phyloP scores from a whole-genome alignment of 2,329 filamentous ascomycete genomes.

The Ophiostoma montium region DNA sequence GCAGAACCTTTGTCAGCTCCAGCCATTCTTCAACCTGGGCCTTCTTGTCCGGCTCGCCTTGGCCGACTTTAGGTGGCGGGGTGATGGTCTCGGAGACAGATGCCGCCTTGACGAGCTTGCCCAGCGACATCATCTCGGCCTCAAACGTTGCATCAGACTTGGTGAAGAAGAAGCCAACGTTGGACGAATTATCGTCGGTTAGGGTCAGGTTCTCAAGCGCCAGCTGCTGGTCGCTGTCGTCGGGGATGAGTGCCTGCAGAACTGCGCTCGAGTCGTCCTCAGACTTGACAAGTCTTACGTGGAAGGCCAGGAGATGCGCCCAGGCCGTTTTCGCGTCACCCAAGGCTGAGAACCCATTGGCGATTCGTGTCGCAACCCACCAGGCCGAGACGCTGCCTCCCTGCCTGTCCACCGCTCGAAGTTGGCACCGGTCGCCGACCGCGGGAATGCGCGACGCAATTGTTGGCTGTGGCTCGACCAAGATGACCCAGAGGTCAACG shows the following conservation, averaged over 20 bases:
- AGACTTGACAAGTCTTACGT: conserved; percentile 3
- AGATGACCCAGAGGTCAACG: conserved; percentile 11
- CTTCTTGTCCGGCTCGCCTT: neutral
- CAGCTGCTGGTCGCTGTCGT: neutral
- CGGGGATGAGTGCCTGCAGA: conserved; percentile 7
- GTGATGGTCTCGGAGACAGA: neutral
- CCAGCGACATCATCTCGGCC: conserved; percentile 11
- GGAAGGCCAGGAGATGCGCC: conserved; percentile 10
- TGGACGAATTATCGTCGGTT: conserved; percentile 5
- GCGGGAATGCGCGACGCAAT: conserved; percentile 6
- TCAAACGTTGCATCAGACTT: conserved; percentile 12
- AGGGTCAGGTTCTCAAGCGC: conserved; percentile 3
- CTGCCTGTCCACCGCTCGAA: conserved; percentile 5
- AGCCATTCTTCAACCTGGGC: conserved; percentile 1
- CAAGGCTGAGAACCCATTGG: conserved; percentile 9
- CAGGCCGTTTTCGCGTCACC: conserved; percentile 3
- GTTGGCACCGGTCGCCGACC: conserved; percentile 10
- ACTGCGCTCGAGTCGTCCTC: neutral
- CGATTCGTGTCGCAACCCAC: conserved; percentile 9
- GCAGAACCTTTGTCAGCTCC: neutral
- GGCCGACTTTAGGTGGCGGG: neutral
- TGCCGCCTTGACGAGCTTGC: conserved; percentile 7
- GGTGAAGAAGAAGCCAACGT: conserved; percentile 10
- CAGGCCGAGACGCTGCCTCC: conserved; percentile 4
- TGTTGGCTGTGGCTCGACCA: conserved; percentile 5